Base-by-base conservation (phyloP, 208 protist species). In the Tetramitus jugosus region DNA sequence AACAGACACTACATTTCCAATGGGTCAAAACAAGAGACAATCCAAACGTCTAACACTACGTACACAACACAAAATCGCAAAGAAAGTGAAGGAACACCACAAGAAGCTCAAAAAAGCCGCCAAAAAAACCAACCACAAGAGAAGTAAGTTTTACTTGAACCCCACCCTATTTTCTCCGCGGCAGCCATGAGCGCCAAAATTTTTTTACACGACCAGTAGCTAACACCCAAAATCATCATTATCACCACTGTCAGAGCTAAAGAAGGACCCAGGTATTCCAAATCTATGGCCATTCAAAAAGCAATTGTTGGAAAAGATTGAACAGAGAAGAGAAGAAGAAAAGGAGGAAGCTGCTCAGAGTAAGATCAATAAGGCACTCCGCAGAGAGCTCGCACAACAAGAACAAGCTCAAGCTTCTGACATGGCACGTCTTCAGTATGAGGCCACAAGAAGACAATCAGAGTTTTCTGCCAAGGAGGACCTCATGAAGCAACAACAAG, bases 251-350 rank as follows among this genome's bases (percentile, higher is more conserved):
- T 29, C 31, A 80, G 77, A 40, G 39, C 37, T 68, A 42, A 79
- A 76, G 56, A 85, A 83, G 46, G 82, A 85, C 71, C 79, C 80
- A 1, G 79, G 82, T 29, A 80, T 85, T 42, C 79, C 82, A 37
- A 83, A 85, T 67, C 17, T 76, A 17, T 79, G 56, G 43, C 81
- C 81, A 37, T 79, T 53, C 43, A 82, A 83, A 74, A 35, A 80
- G 45, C 23, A 83, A 43, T n/a, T 85, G 40, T 49, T 85, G 26
- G 60, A 80, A 65, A 67, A 81, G 39, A 40, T 64, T 29, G 74
- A 68, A 33, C 6, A 80, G 60, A 52, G 53, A 3, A n/a, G 23
- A 60, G 37, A 74, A 31, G 33, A 2, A 49, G n/a, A 74, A 80
- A 69, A 64, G 26, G n/a, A 76, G 81, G 52, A 80, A 39, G 37